Base-by-base conservation (phyloP, 805 yeast genomes). In the Pichia manshurica region DNA sequence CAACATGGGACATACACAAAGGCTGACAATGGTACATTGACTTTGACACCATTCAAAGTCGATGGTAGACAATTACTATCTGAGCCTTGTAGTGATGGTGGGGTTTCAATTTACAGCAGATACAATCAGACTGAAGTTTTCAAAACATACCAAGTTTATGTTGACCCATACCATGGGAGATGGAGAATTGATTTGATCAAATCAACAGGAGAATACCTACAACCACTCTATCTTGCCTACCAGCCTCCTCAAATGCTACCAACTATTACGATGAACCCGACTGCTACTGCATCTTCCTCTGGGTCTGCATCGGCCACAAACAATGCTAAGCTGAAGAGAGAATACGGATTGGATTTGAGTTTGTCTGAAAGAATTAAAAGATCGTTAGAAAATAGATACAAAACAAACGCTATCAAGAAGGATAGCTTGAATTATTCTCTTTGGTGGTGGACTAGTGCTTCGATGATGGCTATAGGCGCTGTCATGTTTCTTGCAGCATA, bases 161-260 rank as follows among this genome's bases (percentile, higher is more conserved):
- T 90, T 25, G 93, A 88, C 64, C 69, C 75, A 12, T 93, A 91
- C 69, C 85, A 87, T 61, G 99, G 99, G 20, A 77, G 88, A 59
- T 82, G 81, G 68, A 76, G 78, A 55, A 75, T 93, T 48, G 82
- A 82, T 52, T 70, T 93, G 50, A 83, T 76, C 67, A 81, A 83
- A 68, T 83, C 76, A 57, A 88, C 84, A 64, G 97, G 97, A 16
- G 65, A 86, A 16, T 80, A 80, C 39, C 67, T 84, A 72, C 91
- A 88, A 55, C 98, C 99, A 0, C 66, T 93, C 59, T 93, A 88
- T 66, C 74, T 93, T 64, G 96, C 95, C 2, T 93, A 90, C 71
- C 77, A 78, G 58, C 99, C 99, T 5, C 95, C 99, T 9, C 75
- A 85, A 78, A 93, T 93, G 99, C 78, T 93, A 51, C 99, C 99